phyloP scores from a whole-genome alignment of 176 grass and related monocot genomes.

The Hsuehochloa calcarea region DNA sequence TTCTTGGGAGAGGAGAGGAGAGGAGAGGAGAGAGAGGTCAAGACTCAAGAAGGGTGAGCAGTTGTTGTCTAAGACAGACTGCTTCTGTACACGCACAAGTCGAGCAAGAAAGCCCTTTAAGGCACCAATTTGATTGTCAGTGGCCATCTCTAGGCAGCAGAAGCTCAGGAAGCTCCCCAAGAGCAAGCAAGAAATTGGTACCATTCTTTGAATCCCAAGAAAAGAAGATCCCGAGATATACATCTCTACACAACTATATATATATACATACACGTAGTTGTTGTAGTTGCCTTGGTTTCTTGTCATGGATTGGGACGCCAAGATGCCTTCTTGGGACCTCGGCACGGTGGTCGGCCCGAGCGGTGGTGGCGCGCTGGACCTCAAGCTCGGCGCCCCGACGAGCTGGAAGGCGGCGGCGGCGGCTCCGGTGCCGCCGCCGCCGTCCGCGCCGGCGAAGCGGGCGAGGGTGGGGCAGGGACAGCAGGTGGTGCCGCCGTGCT shows the following conservation, averaged over 20 bases:
- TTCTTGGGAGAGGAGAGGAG: neutral
- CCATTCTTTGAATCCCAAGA: neutral
- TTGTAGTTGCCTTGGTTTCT: neutral
- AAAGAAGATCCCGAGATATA: conserved; percentile 9
- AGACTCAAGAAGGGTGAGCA: neutral
- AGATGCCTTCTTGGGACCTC: conserved; percentile 66
- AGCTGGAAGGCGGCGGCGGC: conserved; percentile 33
- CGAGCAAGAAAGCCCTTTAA: conserved; percentile 6
- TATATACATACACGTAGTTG: neutral
- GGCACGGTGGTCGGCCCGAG: conserved; percentile 52
- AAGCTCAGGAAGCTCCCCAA: neutral
- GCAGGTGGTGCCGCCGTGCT: conserved; percentile 51
- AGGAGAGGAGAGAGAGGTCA: neutral
- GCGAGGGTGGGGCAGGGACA: conserved; percentile 35
- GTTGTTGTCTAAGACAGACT: neutral
- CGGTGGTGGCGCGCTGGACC: conserved; percentile 43
- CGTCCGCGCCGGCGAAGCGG: conserved; percentile 37
- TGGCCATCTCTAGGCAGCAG: neutral
- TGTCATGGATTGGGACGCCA: conserved; percentile 74
- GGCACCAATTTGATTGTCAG: neutral
- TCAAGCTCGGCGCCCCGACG: conserved; percentile 66
- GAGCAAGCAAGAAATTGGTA: neutral
- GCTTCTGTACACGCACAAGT: neutral
- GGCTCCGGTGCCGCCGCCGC: neutral
- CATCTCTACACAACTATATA: neutral